Conservation (phyloP, 2,329 filamentous ascomycete species). For the Colletotrichum paranaense region DNA sequence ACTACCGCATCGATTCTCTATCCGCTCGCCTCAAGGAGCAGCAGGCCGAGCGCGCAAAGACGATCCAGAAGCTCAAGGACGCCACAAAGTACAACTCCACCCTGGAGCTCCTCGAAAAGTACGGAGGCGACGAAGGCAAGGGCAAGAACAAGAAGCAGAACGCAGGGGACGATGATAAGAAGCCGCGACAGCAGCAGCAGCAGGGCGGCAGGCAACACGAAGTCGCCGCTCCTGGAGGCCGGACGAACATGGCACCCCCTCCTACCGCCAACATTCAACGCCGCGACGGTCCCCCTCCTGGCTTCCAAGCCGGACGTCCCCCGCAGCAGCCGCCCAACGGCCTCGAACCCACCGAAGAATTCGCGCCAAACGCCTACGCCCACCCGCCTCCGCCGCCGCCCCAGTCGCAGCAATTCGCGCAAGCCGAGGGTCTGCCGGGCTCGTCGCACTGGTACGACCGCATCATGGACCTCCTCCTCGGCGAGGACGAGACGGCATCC, state of each 20-base stretch:
- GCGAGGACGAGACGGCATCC: slow-evolving; percentile 92
- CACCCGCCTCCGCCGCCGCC: slow-evolving; percentile 40
- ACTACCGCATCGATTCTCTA: slow-evolving; percentile 80
- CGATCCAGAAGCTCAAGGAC: slow-evolving; percentile 93
- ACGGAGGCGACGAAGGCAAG: slow-evolving; percentile 75
- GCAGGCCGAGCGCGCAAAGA: slow-evolving; percentile 82
- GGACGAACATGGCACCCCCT: slow-evolving; percentile 67
- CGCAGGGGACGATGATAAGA: slow-evolving; percentile 42
- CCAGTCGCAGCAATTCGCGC: slow-evolving; percentile 34
- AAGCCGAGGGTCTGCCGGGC: slow-evolving; percentile 11
- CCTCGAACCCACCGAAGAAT: slow-evolving; percentile 67
- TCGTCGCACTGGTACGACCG: slow-evolving; percentile 89
- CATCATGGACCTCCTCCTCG: slow-evolving; percentile 89
- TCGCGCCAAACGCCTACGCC: slow-evolving; percentile 78
- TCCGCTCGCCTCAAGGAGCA: slow-evolving; percentile 78
- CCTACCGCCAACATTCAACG: slow-evolving; percentile 72
- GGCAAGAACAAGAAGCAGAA: slow-evolving; percentile 45
- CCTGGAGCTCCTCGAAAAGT: slow-evolving; percentile 92
- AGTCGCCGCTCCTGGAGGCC: slow-evolving; percentile 39
- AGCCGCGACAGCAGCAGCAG: slow-evolving; percentile 41
- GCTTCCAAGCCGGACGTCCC: slow-evolving; percentile 31
- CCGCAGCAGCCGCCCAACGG: slow-evolving; percentile 40
- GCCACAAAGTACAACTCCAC: slow-evolving; percentile 98
- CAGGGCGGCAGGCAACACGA: slow-evolving; percentile 37
- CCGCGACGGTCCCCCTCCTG: slow-evolving; percentile 40